phyloP scores from a whole-genome alignment of 371 early-diverging fungal species.

The Coemansia linderi region DNA sequence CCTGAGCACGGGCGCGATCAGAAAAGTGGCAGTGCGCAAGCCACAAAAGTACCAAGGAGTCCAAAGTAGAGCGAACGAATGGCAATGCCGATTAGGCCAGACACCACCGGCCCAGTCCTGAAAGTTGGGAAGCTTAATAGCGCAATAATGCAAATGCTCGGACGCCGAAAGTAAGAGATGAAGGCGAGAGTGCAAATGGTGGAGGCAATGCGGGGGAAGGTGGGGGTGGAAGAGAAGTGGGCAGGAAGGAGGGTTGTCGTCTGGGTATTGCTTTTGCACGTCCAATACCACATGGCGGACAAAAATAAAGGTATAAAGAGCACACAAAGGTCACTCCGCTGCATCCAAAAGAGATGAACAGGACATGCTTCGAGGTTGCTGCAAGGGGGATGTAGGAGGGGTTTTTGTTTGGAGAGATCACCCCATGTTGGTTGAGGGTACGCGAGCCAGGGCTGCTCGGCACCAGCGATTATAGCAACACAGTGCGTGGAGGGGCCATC shows the following conservation, averaged over 20 bases:
- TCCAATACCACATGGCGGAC: constrained; percentile 5
- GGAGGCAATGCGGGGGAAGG: neutral
- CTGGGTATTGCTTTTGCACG: neutral
- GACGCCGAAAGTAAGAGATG: neutral
- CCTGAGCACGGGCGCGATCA: neutral
- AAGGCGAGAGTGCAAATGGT: neutral
- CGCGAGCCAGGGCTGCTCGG: neutral
- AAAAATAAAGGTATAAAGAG: neutral
- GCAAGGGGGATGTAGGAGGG: neutral
- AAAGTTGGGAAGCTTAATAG: neutral
- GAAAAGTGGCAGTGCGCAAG: neutral
- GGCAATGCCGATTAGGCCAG: neutral
- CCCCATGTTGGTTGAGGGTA: neutral
- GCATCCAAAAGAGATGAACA: neutral
- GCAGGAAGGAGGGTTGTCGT: neutral
- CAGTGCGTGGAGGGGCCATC: neutral
- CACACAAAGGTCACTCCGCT: constrained; percentile 1
- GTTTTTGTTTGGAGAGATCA: neutral
- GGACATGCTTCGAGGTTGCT: neutral
- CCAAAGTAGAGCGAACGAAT: neutral
- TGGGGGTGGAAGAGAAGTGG: neutral
- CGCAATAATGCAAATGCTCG: neutral
- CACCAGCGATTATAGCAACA: neutral
- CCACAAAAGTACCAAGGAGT: neutral
- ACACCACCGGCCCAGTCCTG: neutral